phyloP scores from a whole-genome alignment of 768 basidiomycete species.

The Coprinopsis marcescibilis region DNA sequence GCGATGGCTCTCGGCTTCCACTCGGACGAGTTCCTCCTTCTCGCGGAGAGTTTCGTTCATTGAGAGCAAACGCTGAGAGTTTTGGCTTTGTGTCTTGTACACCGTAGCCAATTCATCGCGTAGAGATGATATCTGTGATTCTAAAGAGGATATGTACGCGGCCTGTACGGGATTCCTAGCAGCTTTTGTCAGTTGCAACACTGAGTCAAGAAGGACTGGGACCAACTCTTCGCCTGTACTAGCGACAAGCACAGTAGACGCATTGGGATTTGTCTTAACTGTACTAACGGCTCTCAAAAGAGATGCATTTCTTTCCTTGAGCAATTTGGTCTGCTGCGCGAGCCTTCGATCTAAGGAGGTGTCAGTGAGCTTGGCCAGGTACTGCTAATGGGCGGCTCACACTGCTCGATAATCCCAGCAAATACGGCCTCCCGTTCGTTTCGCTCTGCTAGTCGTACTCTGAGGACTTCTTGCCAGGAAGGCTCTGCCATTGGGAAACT shows the following conservation, averaged over 20 bases:
- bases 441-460: conserved; percentile 74
- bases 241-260: conserved; percentile 56
- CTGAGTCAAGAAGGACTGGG: conserved; percentile 2
- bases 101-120: conserved; percentile 90
- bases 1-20: conserved; percentile 75
- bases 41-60: conserved; percentile 96
- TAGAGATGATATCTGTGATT: conserved; percentile 87
- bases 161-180: conserved; percentile 76
- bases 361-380: conserved; percentile 13
- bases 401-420: conserved; percentile 86
- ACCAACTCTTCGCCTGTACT: conserved; percentile 69
- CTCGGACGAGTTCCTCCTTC: conserved; percentile 81
- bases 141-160: conserved; percentile 87
- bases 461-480: conserved; percentile 77
- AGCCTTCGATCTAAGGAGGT: conserved; percentile 70
- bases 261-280: conserved; percentile 56
- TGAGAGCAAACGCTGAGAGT: conserved; percentile 84
- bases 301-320: conserved; percentile 89
- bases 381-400: conserved; percentile 39
- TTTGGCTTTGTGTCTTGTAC: conserved; percentile 95
- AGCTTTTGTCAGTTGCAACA: conserved; percentile 9
- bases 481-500: conserved; percentile 63
- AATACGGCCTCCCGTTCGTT: conserved; percentile 79
- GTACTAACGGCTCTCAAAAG: conserved; percentile 79
- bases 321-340: conserved; percentile 84